phyloP scores from a whole-genome alignment of 2,329 filamentous ascomycete species.

The Cadophora sp. region DNA sequence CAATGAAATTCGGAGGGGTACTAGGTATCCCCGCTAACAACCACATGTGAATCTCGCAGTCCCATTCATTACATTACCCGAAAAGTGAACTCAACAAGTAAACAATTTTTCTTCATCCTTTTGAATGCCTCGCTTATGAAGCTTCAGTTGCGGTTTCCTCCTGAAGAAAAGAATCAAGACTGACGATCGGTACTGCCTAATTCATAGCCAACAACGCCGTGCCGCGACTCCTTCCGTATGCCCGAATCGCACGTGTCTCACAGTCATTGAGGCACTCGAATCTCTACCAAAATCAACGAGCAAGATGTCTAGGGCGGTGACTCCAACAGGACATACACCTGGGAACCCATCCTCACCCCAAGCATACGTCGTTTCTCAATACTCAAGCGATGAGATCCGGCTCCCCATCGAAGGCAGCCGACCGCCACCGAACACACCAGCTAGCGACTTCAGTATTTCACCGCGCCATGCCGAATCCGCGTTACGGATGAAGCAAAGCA shows the following conservation, averaged over 20 bases:
- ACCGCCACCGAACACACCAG: slow-evolving; percentile 24
- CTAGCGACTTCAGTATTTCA: slow-evolving; percentile 22
- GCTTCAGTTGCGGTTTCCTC: background rate
- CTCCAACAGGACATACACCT: slow-evolving; percentile 1
- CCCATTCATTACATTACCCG: slow-evolving; percentile 9
- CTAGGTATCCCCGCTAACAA: slow-evolving; percentile 9
- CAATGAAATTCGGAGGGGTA: background rate
- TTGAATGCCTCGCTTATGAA: background rate
- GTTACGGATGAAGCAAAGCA: background rate
- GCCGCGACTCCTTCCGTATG: slow-evolving; percentile 9
- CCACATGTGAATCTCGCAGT: slow-evolving; percentile 8
- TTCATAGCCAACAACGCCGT: background rate
- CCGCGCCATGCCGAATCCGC: slow-evolving; percentile 8
- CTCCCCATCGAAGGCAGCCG: background rate
- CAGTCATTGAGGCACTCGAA: background rate
- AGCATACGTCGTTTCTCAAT: slow-evolving; percentile 11
- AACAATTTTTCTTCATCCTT: background rate
- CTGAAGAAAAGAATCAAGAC: background rate
- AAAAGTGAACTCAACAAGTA: slow-evolving; percentile 8
- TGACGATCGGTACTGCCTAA: background rate
- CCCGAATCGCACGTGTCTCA: slow-evolving; percentile 15
- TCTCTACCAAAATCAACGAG: background rate
- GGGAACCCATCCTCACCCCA: slow-evolving; percentile 11
- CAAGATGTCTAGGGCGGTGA: slow-evolving; percentile 1
- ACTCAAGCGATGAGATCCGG: slow-evolving; percentile 20